These are phyloP conservation scores for Citrus trifoliata DNA, from an alignment of 345 rosid species.

Conservation along the genomic window DNA sequence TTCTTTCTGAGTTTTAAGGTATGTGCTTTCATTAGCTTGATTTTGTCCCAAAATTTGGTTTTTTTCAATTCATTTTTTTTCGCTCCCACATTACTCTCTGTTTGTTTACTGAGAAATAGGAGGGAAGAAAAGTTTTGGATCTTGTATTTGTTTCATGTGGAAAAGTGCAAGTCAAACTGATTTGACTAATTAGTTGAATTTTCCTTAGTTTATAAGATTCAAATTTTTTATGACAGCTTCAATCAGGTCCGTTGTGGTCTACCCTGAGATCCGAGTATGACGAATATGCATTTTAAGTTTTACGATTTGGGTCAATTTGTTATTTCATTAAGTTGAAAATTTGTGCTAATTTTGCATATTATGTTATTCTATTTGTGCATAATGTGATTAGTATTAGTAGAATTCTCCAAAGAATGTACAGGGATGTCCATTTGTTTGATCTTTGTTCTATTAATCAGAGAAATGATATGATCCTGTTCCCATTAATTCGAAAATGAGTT, in stretches of 20 bases:
- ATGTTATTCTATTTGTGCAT: neutral
- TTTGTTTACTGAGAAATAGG: constrained; percentile 16
- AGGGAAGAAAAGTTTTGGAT: constrained; percentile 9
- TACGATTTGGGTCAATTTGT: neutral
- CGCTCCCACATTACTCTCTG: constrained; percentile 2
- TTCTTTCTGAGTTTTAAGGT: constrained; percentile 29
- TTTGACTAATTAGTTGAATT: constrained; percentile 8
- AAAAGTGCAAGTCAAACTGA: constrained; percentile 11
- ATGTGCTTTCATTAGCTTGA: constrained; percentile 6
- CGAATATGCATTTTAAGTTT: constrained; percentile 4
- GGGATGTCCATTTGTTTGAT: neutral
- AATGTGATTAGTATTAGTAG: neutral
- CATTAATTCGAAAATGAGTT: neutral
- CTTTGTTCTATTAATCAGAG: neutral
- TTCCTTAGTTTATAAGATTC: neutral
- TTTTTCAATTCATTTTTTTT: neutral
- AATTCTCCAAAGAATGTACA: neutral
- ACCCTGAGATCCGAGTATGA: neutral
- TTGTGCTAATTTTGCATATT: neutral
- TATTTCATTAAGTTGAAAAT: neutral
- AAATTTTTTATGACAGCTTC: neutral
- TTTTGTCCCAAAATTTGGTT: neutral
- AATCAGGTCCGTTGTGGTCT: neutral
- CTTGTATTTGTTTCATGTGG: constrained; percentile 23
- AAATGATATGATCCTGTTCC: constrained; percentile 9